Conservation (phyloP, 805 yeast species). For the Saturnispora zaruensis region DNA sequence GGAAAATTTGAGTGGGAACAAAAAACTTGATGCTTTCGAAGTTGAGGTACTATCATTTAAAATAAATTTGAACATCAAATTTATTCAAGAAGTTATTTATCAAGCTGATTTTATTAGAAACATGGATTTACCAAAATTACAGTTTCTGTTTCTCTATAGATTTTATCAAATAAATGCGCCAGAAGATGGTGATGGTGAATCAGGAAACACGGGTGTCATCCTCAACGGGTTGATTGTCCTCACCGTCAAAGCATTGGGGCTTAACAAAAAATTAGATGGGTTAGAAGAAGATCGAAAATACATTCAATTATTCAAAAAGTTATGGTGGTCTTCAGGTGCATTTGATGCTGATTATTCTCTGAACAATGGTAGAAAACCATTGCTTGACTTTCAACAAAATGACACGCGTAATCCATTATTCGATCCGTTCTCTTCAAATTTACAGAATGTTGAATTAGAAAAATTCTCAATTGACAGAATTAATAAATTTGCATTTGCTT, state of each 20-base stretch:
- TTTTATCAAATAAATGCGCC: conserved; percentile 36
- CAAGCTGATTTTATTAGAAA: conserved; percentile 33
- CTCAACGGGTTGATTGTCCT: conserved; percentile 31
- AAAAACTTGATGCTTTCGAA: conserved; percentile 8
- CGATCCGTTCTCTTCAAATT: conserved; percentile 13
- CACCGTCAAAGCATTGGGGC: conserved; percentile 37
- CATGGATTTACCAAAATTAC: conserved; percentile 35
- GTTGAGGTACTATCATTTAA: conserved; percentile 26
- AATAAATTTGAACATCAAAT: conserved; percentile 31
- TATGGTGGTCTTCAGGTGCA: conserved; percentile 22
- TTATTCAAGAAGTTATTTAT: conserved; percentile 33
- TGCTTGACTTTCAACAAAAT: conserved; percentile 11
- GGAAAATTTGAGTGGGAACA: conserved; percentile 9
- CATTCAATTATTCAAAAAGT: conserved; percentile 23
- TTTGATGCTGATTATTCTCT: conserved; percentile 21
- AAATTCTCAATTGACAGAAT: conserved; percentile 16
- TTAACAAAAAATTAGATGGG: conserved; percentile 23
- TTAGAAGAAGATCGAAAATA: conserved; percentile 12
- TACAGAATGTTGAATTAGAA: conserved; percentile 16
- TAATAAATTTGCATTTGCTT: conserved; percentile 14
- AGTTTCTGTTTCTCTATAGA: conserved; percentile 33
- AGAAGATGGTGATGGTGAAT: conserved; percentile 44
- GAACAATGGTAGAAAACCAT: conserved; percentile 19
- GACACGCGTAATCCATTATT: conserved; percentile 14
- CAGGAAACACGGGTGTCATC: conserved; percentile 33